phyloP scores from a whole-genome alignment of 2,329 filamentous ascomycete genomes.

The Colletotrichum endophyticum region DNA sequence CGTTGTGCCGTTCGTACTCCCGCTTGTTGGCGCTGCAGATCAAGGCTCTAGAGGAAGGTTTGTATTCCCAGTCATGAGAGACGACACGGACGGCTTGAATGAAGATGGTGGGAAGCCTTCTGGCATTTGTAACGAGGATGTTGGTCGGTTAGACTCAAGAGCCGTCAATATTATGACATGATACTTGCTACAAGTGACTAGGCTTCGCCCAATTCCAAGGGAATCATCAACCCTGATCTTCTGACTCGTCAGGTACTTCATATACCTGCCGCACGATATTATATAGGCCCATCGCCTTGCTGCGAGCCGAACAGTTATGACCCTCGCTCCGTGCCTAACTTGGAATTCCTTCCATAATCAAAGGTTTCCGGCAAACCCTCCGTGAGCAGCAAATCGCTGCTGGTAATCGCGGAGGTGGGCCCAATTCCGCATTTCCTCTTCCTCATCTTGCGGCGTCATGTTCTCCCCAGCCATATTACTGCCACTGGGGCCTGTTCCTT shows the following conservation, averaged over 20 bases:
- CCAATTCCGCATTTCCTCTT: conserved; percentile 79
- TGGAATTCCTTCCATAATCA: background rate
- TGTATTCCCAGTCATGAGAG: conserved; percentile 34
- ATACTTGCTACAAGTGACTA: background rate
- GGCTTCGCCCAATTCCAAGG: background rate
- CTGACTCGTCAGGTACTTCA: background rate
- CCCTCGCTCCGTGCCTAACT: background rate
- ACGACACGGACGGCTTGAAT: background rate
- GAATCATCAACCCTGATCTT: background rate
- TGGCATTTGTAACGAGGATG: background rate
- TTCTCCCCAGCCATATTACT: conserved; percentile 27
- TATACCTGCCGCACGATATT: background rate
- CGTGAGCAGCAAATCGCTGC: conserved; percentile 70
- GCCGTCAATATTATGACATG: background rate
- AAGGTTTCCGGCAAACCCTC: conserved; percentile 50
- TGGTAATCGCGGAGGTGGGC: conserved; percentile 81
- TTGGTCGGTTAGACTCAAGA: background rate
- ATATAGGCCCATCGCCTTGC: background rate
- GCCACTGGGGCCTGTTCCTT: conserved; percentile 58
- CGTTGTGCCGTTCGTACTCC: conserved; percentile 66
- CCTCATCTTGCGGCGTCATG: conserved; percentile 67
- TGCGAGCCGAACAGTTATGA: background rate
- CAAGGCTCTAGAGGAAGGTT: conserved; percentile 45
- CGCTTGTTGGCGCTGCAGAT: conserved; percentile 58
- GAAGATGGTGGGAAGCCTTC: background rate